Conservation (phyloP, 805 yeast species). For the Lipomyces chichibuensis region DNA sequence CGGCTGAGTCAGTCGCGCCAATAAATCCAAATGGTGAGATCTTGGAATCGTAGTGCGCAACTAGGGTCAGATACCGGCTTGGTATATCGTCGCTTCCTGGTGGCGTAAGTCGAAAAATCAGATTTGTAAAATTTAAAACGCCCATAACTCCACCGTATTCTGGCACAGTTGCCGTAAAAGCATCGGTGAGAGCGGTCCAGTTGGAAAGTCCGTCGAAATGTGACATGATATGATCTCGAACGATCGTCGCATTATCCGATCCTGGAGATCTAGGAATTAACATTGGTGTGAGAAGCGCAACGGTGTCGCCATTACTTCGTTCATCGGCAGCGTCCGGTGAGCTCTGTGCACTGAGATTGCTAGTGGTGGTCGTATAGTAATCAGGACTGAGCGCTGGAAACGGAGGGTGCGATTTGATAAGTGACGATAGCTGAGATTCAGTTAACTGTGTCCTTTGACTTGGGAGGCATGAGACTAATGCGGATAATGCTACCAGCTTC, state of each 20-base stretch:
- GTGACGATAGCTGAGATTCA: conserved; percentile 9
- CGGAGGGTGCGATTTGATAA: conserved; percentile 20
- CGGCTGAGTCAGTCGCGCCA: conserved; percentile 65
- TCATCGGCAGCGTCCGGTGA: not conserved
- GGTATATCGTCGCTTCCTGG: conserved; percentile 20
- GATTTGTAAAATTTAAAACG: conserved; percentile 46
- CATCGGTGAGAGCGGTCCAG: conserved; percentile 41
- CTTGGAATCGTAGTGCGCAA: conserved; percentile 62
- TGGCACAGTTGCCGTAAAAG: conserved; percentile 36
- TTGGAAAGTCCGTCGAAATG: conserved; percentile 44
- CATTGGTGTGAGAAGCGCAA: conserved; percentile 40
- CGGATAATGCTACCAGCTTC: not conserved
- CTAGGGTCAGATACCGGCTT: conserved; percentile 40
- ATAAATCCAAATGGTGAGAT: conserved; percentile 56
- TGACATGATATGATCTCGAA: conserved; percentile 46
- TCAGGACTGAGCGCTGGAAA: conserved; percentile 29
- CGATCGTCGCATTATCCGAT: conserved; percentile 46
- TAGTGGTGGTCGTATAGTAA: not conserved
- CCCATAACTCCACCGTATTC: conserved; percentile 20
- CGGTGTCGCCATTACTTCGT: not conserved
- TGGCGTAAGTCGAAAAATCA: conserved; percentile 44
- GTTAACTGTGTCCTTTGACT: conserved; percentile 17
- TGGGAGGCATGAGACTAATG: not conserved
- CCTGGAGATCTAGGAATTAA: conserved; percentile 50
- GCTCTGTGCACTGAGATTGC: not conserved